These are phyloP conservation scores for Ogataea wickerhamii DNA, from an alignment of 805 yeast genomes.

Conservation along the genomic window DNA sequence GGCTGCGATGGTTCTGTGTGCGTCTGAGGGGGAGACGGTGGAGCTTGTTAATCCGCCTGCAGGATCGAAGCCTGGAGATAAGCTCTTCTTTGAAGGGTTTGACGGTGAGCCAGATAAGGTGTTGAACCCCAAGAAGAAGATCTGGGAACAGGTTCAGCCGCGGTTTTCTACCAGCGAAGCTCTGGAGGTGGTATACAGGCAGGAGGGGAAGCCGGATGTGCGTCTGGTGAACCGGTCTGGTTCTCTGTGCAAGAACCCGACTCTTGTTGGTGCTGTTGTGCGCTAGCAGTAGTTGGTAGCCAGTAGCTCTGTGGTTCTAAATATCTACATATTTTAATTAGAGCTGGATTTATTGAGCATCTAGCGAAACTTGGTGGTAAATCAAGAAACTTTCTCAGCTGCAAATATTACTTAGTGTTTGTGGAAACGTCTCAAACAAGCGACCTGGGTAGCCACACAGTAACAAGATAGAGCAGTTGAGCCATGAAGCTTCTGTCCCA, in stretches of 20 bases:
- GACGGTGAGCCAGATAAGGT: slow-evolving; percentile 87
- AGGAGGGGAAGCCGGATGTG: slow-evolving; percentile 69
- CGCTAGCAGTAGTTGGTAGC: too few relatives aligned
- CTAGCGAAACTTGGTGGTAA: too few relatives aligned
- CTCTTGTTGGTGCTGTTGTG: slow-evolving; percentile 75
- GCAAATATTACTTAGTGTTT: too few relatives aligned
- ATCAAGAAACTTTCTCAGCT: too few relatives aligned
- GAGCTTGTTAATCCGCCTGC: slow-evolving; percentile 95
- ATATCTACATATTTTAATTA: too few relatives aligned
- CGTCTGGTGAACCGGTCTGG: slow-evolving; percentile 79
- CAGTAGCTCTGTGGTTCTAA: too few relatives aligned
- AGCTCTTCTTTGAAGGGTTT: slow-evolving; percentile 88
- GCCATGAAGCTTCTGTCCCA: slow-evolving; percentile 57
- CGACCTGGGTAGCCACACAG: too few relatives aligned
- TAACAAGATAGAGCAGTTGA: too few relatives aligned
- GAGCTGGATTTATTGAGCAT: too few relatives aligned
- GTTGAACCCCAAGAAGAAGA: slow-evolving; percentile 96
- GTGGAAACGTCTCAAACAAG: too few relatives aligned
- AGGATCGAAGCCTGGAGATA: slow-evolving; percentile 93
- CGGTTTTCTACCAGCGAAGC: slow-evolving; percentile 75
- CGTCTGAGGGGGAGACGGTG: slow-evolving; percentile 69
- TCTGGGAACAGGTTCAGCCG: slow-evolving; percentile 96
- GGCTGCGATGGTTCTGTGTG: slow-evolving; percentile 95
- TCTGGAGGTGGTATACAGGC: slow-evolving; percentile 74
- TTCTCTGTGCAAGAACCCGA: slow-evolving; percentile 66